phyloP scores from a whole-genome alignment of 2,329 filamentous ascomycete species.

The Curvularia lunata region DNA sequence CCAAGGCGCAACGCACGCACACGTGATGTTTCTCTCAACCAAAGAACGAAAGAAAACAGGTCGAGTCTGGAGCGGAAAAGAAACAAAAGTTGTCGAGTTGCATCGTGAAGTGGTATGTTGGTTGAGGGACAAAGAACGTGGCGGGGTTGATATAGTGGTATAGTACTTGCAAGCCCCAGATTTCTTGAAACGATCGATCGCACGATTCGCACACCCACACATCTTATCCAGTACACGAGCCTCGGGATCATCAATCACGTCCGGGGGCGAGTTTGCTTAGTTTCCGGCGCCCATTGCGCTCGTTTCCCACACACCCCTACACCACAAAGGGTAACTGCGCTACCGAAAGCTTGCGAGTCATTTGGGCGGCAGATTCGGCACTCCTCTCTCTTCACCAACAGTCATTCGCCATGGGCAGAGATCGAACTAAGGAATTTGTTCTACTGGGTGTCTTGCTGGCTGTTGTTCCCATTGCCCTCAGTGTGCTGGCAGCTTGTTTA shows the following conservation, averaged over 20 bases:
- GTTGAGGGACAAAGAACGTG: background rate
- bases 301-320: background rate
- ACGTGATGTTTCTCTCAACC: background rate
- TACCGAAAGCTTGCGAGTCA: slow-evolving; percentile 4
- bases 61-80: background rate
- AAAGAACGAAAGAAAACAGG: background rate
- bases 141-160: background rate
- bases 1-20: too few species aligned
- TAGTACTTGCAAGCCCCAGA: background rate
- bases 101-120: background rate
- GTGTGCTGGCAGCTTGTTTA: slow-evolving; percentile 2
- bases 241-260: background rate
- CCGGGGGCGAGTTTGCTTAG: background rate
- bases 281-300: background rate
- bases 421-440: background rate
- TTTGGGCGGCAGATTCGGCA: background rate
- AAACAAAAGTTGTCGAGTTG: background rate
- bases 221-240: background rate
- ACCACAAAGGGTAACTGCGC: background rate
- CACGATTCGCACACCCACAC: background rate
- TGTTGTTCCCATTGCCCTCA: slow-evolving; percentile 1
- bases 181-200: background rate
- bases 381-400: background rate
- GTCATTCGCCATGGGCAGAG: slow-evolving; percentile 1
- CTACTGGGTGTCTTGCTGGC: background rate